A percentile compares a stretch with the other conserved stretches of the same genome.
Conservation (phyloP, 345 rosid species). For the Melaleuca quinquenervia region DNA sequence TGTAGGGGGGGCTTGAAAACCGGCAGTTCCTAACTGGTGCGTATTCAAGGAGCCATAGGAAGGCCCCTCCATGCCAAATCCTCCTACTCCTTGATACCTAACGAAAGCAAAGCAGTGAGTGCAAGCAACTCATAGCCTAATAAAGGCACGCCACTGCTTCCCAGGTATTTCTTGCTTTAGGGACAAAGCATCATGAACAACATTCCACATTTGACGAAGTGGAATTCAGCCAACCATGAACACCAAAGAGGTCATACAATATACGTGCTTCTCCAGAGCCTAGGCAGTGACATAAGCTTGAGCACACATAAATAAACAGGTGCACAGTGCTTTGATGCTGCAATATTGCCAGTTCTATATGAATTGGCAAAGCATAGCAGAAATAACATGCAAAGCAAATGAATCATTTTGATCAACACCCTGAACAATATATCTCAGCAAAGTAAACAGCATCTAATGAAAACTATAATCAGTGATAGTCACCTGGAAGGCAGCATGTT, state of each 20-base stretch:
- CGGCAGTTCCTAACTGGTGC: slow-evolving; percentile 32
- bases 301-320: not conserved
- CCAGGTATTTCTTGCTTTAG: not conserved
- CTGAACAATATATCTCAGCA: not conserved
- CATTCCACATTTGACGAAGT: not conserved
- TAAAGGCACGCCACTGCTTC: not conserved
- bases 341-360: not conserved
- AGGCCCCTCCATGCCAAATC: slow-evolving; percentile 23
- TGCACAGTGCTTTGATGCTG: not conserved
- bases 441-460: not conserved
- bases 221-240: not conserved
- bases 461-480: not conserved
- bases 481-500: slow-evolving; percentile 48
- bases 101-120: not conserved
- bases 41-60: slow-evolving; percentile 24
- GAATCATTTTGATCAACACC: not conserved
- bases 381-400: not conserved
- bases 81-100: slow-evolving; percentile 28
- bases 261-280: not conserved
- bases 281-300: not conserved
- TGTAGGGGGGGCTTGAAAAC: slow-evolving; percentile 27
- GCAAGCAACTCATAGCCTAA: not conserved
- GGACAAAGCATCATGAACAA: not conserved
- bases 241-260: not conserved
- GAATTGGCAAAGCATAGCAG: not conserved